Evolutionary conservation across 2,329 filamentous ascomycete genomes (phyloP).

Genomic region (Endocalyx cinctus): DNA sequence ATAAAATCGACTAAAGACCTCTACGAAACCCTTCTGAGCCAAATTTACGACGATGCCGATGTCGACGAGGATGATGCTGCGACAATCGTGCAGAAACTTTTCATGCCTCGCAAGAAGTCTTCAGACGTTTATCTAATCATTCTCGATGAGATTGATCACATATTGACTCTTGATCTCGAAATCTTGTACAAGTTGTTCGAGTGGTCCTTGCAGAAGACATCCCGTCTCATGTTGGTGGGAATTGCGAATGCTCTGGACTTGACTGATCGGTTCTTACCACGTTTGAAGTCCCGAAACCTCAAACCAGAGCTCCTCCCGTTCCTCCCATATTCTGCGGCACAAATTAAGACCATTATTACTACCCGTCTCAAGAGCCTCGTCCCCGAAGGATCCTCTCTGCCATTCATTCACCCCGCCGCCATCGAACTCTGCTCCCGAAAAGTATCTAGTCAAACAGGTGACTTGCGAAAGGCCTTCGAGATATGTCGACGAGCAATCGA

Average conservation of each 20-base stretch:
- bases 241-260: conserved; percentile 96
- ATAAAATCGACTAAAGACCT: conserved; percentile 84
- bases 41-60: conserved; percentile 56
- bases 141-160: conserved; percentile 91
- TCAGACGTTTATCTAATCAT: conserved; percentile 71
- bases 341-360: conserved; percentile 84
- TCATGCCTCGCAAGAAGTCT: conserved; percentile 57
- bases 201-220: conserved; percentile 82
- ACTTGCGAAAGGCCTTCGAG: conserved; percentile 92
- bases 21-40: conserved; percentile 71
- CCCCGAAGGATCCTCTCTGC: conserved; percentile 56
- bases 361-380: conserved; percentile 74
- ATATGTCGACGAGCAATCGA: conserved; percentile 88
- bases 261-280: conserved; percentile 89
- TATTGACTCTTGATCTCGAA: conserved; percentile 82
- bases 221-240: conserved; percentile 77
- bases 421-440: conserved; percentile 94
- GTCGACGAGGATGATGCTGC: conserved; percentile 63
- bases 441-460: conserved; percentile 88
- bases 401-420: conserved; percentile 89
- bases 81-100: conserved; percentile 63
- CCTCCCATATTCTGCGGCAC: conserved; percentile 80
- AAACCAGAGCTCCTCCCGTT: conserved; percentile 89
- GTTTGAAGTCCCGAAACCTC: conserved; percentile 86
- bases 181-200: conserved; percentile 93